Base-by-base conservation (phyloP, 2,329 filamentous ascomycete species). In the Hymenoscyphus fraxineus region DNA sequence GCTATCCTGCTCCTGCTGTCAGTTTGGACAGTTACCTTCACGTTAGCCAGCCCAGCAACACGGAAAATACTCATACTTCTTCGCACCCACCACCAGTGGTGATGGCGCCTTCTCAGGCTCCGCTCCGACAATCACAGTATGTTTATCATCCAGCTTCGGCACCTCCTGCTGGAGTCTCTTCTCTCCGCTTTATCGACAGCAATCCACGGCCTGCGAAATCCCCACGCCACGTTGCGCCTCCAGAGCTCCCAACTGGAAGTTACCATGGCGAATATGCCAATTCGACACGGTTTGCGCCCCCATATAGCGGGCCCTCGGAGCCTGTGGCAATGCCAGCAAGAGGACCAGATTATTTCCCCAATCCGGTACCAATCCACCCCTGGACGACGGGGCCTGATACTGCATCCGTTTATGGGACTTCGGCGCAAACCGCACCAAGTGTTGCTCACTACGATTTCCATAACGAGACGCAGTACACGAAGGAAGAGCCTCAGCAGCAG, bases 131-230 rank as follows among this genome's bases (percentile, higher is more conserved):
- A 16, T 69, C 70, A 55, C 44, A 51, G 44, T 69, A 69, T 56
- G 59, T 65, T 13, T 71, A 67, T 61, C 67, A 67, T 56, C 62
- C 67, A 56, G 40, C 64, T 10, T 67, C 66, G 38, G 65, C 66
- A 27, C 64, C 68, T 39, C 40, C 65, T 22, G 57, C 65, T 2
- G 57, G 60, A 31, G 61, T 54, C 3, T 65, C 65, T 1, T 66
- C 67, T 16, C 64, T 71, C 22, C 66, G 70, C 9, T 74, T 71
- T 58, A 63, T 73, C 15, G 73, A 75, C 62, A 71, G 63, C 54
- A 75, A 76, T 58, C 73, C 73, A 7, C 66, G 74, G 15, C 73
- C 73, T 16, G 47, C 71, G 15, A 76, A 75, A 59, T 75, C 73
- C 6, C 74, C 74, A 41, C 66, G 74, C 10, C 73, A 75, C 65